These are phyloP conservation scores for Peterozyma toletana DNA, from an alignment of 805 yeast species.

Conservation along the genomic window DNA sequence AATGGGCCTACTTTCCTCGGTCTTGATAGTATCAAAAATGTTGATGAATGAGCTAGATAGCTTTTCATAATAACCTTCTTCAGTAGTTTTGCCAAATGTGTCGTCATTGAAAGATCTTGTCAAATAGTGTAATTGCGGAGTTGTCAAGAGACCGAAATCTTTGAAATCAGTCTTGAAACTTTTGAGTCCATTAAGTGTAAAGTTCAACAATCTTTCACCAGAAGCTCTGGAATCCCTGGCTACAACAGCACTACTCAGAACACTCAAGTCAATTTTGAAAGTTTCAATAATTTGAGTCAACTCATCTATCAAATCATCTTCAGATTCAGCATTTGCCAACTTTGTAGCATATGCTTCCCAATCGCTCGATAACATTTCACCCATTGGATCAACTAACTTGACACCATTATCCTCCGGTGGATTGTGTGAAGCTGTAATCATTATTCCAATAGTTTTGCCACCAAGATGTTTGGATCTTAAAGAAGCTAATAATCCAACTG, in stretches of 20 bases:
- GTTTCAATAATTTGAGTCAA: conserved; percentile 30
- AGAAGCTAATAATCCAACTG: conserved; percentile 78
- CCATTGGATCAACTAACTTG: conserved; percentile 88
- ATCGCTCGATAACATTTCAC: conserved; percentile 74
- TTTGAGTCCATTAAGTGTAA: conserved; percentile 56
- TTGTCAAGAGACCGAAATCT: conserved; percentile 71
- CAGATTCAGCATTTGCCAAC: conserved; percentile 62
- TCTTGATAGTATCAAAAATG: conserved; percentile 24
- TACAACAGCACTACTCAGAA: conserved; percentile 44
- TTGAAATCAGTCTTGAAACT: conserved; percentile 35
- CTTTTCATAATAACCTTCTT: conserved; percentile 64
- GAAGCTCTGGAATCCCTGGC: conserved; percentile 90
- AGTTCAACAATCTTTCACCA: conserved; percentile 55
- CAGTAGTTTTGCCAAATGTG: conserved; percentile 53
- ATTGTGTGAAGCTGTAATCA: conserved; percentile 95
- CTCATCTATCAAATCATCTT: conserved; percentile 32
- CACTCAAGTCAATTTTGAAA: conserved; percentile 37
- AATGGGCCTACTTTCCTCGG: conserved; percentile 19
- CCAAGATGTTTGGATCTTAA: conserved; percentile 67
- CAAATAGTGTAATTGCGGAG: conserved; percentile 91
- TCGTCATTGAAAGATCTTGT: conserved; percentile 67
- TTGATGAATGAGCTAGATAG: conserved; percentile 44
- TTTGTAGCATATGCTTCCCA: conserved; percentile 85
- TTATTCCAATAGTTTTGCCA: conserved; percentile 80
- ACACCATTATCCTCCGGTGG: conserved; percentile 92